Conservation (phyloP, 768 basidiomycete species). For the Peribolospora kevripleyi region DNA sequence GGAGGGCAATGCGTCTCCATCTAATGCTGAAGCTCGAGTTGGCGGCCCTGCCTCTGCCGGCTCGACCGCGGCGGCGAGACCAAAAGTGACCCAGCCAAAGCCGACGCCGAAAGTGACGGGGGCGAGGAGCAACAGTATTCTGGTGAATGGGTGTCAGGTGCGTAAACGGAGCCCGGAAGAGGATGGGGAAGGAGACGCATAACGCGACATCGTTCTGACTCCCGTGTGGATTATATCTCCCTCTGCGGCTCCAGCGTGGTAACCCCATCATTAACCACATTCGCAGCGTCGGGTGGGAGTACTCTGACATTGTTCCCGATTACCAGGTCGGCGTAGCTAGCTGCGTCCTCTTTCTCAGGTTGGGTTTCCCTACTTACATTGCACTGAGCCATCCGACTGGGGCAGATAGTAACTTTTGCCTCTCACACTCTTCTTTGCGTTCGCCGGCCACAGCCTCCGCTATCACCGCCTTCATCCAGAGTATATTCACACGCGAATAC, state of each 20-base stretch:
- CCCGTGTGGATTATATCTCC: conserved; percentile 13
- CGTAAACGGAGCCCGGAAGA: too few relatives aligned
- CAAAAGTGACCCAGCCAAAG: too few relatives aligned
- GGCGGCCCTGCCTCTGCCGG: too few relatives aligned
- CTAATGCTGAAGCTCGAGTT: too few relatives aligned
- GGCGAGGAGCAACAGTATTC: too few relatives aligned
- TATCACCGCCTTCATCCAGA: conserved; percentile 95
- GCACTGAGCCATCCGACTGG: background rate
- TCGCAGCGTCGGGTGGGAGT: conserved; percentile 74
- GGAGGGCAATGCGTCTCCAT: too few relatives aligned
- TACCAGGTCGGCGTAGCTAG: conserved; percentile 90
- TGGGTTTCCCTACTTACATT: background rate
- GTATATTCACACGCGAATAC: conserved; percentile 77
- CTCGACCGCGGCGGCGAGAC: too few relatives aligned
- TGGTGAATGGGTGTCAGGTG: conserved; percentile 21
- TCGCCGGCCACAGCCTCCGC: conserved; percentile 33
- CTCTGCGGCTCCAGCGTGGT: conserved; percentile 28
- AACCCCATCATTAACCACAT: conserved; percentile 76
- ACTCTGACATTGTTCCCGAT: conserved; percentile 76
- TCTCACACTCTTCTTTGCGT: background rate
- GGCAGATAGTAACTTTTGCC: background rate
- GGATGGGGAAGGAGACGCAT: too few relatives aligned
- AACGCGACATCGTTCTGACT: conserved; percentile 1
- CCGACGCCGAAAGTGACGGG: too few relatives aligned
- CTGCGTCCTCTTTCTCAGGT: conserved; percentile 80